phyloP scores from a whole-genome alignment of 1,139 yeast genomes.

The Zhuliangozyma parablackwelliae region DNA sequence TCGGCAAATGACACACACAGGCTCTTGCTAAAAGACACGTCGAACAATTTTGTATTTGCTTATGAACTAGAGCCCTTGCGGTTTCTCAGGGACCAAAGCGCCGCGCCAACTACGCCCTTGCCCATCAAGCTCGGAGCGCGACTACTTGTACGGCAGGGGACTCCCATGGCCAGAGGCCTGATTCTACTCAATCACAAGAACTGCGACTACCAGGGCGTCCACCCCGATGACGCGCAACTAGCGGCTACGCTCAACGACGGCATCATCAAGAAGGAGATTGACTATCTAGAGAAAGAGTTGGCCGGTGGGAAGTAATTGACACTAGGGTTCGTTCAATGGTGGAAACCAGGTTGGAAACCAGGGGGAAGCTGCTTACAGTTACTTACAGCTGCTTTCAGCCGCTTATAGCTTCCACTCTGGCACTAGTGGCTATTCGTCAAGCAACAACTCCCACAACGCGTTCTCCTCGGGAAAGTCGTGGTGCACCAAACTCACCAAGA shows the following conservation, averaged over 20 bases:
- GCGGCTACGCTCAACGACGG: conserved; percentile 27
- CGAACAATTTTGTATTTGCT: conserved; percentile 33
- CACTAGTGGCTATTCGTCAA: conserved; percentile 23
- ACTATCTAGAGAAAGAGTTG: conserved; percentile 7
- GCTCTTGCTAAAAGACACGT: conserved; percentile 29
- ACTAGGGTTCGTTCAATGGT: too few relatives aligned
- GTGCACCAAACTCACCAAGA: conserved; percentile 77
- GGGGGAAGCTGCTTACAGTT: too few relatives aligned
- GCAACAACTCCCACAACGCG: conserved; percentile 72
- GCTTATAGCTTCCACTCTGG: conserved; percentile 9
- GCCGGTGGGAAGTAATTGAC: too few relatives aligned
- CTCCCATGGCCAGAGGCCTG: conserved; percentile 31
- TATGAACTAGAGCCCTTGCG: conserved; percentile 35
- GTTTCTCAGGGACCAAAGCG: conserved; percentile 22
- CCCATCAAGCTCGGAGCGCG: conserved; percentile 38
- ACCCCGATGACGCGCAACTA: conserved; percentile 19
- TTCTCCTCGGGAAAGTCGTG: conserved; percentile 75
- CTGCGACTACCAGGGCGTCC: conserved; percentile 33
- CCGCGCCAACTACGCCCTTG: conserved; percentile 8
- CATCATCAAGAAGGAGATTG: conserved; percentile 32
- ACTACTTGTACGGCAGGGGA: conserved; percentile 27
- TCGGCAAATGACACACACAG: conserved; percentile 16
- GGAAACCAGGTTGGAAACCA: too few relatives aligned
- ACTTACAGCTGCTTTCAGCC: too few relatives aligned
- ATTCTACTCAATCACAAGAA: conserved; percentile 24